A percentile compares a stretch with the other conserved stretches of the same genome.
These are phyloP conservation scores for Brasilioporus rufonigricans DNA, from an alignment of 768 basidiomycete genomes.

Conservation along the genomic window DNA sequence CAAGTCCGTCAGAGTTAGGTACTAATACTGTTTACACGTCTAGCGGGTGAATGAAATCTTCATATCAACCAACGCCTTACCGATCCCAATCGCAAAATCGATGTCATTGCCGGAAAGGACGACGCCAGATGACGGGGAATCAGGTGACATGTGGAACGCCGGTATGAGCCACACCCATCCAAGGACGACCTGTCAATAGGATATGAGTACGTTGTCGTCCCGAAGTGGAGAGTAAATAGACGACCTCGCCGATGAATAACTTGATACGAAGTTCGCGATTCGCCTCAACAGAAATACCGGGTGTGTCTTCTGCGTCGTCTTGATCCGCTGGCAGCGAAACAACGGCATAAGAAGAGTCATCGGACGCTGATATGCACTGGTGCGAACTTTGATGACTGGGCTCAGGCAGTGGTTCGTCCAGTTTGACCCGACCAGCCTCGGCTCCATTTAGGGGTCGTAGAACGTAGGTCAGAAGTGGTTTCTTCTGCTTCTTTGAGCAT, in stretches of 20 bases:
- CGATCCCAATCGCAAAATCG: conserved; percentile 78
- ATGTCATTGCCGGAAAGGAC: conserved; percentile 58
- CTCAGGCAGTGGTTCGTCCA: conserved; percentile 25
- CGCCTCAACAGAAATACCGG: conserved; percentile 60
- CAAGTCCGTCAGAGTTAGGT: not conserved
- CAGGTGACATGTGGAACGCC: conserved; percentile 70
- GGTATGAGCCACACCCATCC: conserved; percentile 90
- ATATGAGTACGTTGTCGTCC: not conserved
- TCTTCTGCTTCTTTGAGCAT: conserved; percentile 30
- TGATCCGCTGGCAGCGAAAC: conserved; percentile 1
- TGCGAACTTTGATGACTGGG: not conserved
- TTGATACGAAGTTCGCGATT: conserved; percentile 68
- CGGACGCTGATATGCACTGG: not conserved
- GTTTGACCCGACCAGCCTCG: conserved; percentile 41
- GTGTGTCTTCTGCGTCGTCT: conserved; percentile 18
- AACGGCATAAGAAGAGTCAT: conserved; percentile 1
- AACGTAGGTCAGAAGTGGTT: conserved; percentile 42
- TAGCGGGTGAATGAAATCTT: conserved; percentile 60
- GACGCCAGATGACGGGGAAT: conserved; percentile 37
- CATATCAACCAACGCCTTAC: conserved; percentile 62
- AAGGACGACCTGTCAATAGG: conserved; percentile 56
- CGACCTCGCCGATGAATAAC: conserved; percentile 71
- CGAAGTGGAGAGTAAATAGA: conserved; percentile 5
- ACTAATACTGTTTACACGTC: not conserved
- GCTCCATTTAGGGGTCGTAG: conserved; percentile 36